phyloP scores from a whole-genome alignment of 257 asterid species.

The Oldenlandia corymbosa region DNA sequence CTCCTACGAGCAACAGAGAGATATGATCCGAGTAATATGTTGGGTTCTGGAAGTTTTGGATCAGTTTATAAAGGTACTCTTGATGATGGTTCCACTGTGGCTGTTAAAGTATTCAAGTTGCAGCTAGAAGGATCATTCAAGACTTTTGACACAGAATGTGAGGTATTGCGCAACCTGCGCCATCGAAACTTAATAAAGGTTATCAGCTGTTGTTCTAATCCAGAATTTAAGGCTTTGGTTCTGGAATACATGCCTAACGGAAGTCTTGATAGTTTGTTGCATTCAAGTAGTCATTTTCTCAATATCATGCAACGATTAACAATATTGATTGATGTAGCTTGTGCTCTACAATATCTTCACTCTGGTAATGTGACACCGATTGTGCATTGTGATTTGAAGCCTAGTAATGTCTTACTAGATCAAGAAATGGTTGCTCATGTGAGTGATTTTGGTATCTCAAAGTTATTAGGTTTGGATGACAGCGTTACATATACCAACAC shows the following conservation, averaged over 20 bases:
- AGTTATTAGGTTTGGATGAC: constrained; percentile 1
- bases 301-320: constrained; percentile 1
- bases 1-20: neutral
- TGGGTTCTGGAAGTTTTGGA: neutral
- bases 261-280: constrained; percentile 11
- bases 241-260: constrained; percentile 18
- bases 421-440: constrained; percentile 14
- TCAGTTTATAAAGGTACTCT: constrained; percentile 1
- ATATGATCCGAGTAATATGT: neutral
- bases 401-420: constrained; percentile 14
- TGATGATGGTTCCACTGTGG: neutral
- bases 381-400: constrained; percentile 16
- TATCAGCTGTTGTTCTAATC: constrained; percentile 5
- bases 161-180: neutral
- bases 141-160: neutral
- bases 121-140: neutral
- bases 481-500: constrained; percentile 6
- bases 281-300: neutral
- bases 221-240: constrained; percentile 14
- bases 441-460: constrained; percentile 13
- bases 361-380: neutral
- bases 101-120: neutral
- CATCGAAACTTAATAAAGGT: constrained; percentile 15
- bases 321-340: constrained; percentile 12
- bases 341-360: constrained; percentile 15